These are phyloP conservation scores for Boletus rubescentipes DNA, from an alignment of 768 basidiomycete genomes.

Conservation along the genomic window DNA sequence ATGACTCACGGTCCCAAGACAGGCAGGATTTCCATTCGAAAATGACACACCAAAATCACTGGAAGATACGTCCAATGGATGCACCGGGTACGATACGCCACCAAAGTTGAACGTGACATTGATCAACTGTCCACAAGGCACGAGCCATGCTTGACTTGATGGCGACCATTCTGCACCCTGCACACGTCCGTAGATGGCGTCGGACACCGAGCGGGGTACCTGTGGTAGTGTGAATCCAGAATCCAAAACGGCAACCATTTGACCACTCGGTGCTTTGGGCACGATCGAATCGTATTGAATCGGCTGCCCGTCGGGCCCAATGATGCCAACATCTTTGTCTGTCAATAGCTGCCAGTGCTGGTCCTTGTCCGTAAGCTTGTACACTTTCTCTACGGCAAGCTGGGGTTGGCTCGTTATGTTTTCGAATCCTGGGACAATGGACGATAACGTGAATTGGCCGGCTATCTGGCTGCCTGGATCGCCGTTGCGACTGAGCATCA, in stretches of 20 bases:
- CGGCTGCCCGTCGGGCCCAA: slow-evolving; percentile 71
- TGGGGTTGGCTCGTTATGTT: slow-evolving; percentile 62
- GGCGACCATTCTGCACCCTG: slow-evolving; percentile 66
- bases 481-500: slow-evolving; percentile 61
- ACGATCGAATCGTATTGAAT: slow-evolving; percentile 66
- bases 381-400: slow-evolving; percentile 64
- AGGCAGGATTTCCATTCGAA: slow-evolving; percentile 51
- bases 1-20: slow-evolving; percentile 63
- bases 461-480: slow-evolving; percentile 49
- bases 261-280: slow-evolving; percentile 59
- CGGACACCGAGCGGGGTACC: slow-evolving; percentile 70
- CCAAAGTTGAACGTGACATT: slow-evolving; percentile 73
- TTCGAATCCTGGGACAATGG: slow-evolving; percentile 60
- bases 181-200: slow-evolving; percentile 80
- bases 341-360: slow-evolving; percentile 82
- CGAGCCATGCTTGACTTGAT: slow-evolving; percentile 57
- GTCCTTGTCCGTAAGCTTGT: slow-evolving; percentile 56
- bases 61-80: slow-evolving; percentile 69
- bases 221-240: slow-evolving; percentile 72
- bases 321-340: slow-evolving; percentile 62
- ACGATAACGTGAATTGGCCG: slow-evolving; percentile 70
- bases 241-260: slow-evolving; percentile 72
- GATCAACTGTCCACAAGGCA: slow-evolving; percentile 73
- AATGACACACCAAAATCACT: slow-evolving; percentile 50
- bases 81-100: slow-evolving; percentile 64